phyloP scores from a whole-genome alignment of 106 monocot species.

The Hemerocallis citrina region DNA sequence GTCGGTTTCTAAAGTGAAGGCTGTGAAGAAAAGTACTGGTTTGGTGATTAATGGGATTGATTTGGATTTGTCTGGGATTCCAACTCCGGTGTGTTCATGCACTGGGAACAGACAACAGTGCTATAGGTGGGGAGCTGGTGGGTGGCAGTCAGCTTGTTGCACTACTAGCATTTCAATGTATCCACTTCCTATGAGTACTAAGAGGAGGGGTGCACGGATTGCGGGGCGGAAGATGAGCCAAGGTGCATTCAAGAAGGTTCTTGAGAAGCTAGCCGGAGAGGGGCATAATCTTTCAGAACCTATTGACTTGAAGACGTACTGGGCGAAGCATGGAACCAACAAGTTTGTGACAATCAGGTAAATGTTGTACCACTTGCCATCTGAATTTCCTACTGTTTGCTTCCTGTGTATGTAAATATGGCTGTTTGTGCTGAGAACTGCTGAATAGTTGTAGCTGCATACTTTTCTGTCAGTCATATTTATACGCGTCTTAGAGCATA shows the following conservation, averaged over 20 bases:
- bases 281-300: conserved; percentile 46
- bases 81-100: conserved; percentile 45
- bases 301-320: conserved; percentile 42
- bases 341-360: conserved; percentile 64
- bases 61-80: conserved; percentile 42
- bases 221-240: conserved; percentile 58
- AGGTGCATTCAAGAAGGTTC: conserved; percentile 54
- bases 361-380: conserved; percentile 11
- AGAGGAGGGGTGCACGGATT: conserved; percentile 41
- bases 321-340: conserved; percentile 59
- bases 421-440: conserved; percentile 6
- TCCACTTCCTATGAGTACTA: conserved; percentile 41
- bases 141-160: conserved; percentile 59
- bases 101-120: conserved; percentile 37
- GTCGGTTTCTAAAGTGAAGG: conserved; percentile 9
- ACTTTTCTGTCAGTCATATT: conserved; percentile 10
- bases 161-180: conserved; percentile 36
- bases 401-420: conserved; percentile 25
- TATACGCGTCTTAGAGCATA: conserved; percentile 16
- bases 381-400: neutral
- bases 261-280: conserved; percentile 51
- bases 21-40: conserved; percentile 28
- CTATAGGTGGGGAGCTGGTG: conserved; percentile 49
- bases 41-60: conserved; percentile 55
- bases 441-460: conserved; percentile 13